Evolutionary conservation across 352 stramenopile genomes (phyloP), one percentile per base, ranked within the genome.

Genomic region (Globisporangium abappressorium): DNA sequence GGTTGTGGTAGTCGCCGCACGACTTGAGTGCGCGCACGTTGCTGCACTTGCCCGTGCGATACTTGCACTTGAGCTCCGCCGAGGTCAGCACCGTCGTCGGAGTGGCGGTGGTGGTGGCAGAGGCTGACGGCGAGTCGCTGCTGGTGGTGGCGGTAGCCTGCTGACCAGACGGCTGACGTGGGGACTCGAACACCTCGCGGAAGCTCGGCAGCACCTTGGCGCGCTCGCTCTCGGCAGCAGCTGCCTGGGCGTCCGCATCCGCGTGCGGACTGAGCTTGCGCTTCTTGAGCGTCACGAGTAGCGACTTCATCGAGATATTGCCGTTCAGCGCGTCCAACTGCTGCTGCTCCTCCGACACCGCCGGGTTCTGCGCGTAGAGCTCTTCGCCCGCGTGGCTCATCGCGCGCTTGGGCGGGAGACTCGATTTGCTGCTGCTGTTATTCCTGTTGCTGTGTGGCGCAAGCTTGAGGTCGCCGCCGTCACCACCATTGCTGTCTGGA

Each of bases 41-140:
- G 64, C 76, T 76, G 71, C 85, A 94, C 64, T 94, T 94, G 28
- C 85, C 85, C 15, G 85, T 92, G n/a, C 83, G 85, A 72, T 92
- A 92, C 59, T 92, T 90, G 76, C 85, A 93, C 67, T 91, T 89
- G 64, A 92, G 75, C 58, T 85, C 78, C 9, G 62, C 55, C 12
- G 76, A 68, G 46, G 74, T 64, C 28, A 69, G 60, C 46, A 73
- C 54, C 34, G 41, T 62, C 56, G 36, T 66, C 41, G 41, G 28
- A 5, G 64, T n/a, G 22, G 64, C 61, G n/a, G 38, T 8, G 6
- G 53, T 43, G 63, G 61, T 5, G 15, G 65, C 28, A 59, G 36
- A 43, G 9, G 63, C 46, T 59, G 63, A 20, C 26, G 28, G 9
- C 51, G 51, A 26, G 12, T 8, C 24, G 28, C 60, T 34, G 46